A percentile compares a stretch with the other conserved stretches of the same genome.
These are phyloP conservation scores for Ilyonectria robusta DNA, from an alignment of 2,329 filamentous ascomycete species.

Conservation along the genomic window DNA sequence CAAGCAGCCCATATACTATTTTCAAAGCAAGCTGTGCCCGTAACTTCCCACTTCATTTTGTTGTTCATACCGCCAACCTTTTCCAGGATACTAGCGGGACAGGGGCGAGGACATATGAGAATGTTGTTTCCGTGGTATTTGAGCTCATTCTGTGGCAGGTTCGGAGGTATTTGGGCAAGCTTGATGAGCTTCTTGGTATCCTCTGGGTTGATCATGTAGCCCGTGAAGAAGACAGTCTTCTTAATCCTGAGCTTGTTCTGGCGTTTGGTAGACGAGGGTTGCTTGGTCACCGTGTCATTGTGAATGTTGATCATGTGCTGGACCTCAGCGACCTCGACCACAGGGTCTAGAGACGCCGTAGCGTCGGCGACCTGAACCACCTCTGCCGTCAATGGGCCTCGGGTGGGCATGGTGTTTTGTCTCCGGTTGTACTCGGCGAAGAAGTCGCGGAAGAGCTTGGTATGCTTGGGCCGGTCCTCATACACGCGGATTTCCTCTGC, in stretches of 20 bases:
- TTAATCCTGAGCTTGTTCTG: conserved; percentile 77
- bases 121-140: conserved; percentile 91
- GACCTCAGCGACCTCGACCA: conserved; percentile 85
- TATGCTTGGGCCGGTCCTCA: conserved; percentile 77
- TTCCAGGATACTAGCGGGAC: conserved; percentile 78
- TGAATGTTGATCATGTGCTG: conserved; percentile 92
- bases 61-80: conserved; percentile 90
- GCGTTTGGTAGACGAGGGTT: conserved; percentile 51
- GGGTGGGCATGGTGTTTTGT: conserved; percentile 63
- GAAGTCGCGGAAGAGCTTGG: conserved; percentile 88
- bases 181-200: conserved; percentile 81
- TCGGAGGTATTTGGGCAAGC: conserved; percentile 75
- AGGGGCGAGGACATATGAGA: conserved; percentile 86
- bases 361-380: conserved; percentile 89
- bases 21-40: conserved; percentile 80
- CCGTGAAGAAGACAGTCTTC: conserved; percentile 91
- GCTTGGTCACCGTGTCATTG: conserved; percentile 69
- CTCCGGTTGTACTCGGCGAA: conserved; percentile 81
- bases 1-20: conserved; percentile 90
- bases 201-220: conserved; percentile 83
- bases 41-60: conserved; percentile 88
- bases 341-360: conserved; percentile 80
- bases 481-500: conserved; percentile 88
- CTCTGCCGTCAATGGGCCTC: conserved; percentile 79
- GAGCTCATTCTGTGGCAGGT: conserved; percentile 77